phyloP scores from a whole-genome alignment of 805 yeast species.

The Vanderwaltozyma polyspora region DNA sequence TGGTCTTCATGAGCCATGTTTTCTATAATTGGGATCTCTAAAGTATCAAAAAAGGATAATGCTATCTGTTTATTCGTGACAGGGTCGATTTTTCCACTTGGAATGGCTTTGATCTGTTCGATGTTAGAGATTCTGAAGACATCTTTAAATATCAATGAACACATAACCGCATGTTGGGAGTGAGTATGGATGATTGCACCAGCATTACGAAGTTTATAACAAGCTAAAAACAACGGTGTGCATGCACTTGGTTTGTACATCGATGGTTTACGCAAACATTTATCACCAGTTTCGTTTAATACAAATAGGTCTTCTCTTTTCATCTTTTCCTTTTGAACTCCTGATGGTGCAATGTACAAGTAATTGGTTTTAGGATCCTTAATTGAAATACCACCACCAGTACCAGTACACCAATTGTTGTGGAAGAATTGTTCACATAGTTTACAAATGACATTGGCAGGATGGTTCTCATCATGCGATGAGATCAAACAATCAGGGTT shows the following conservation, averaged over 20 bases:
- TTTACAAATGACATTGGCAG: constrained; percentile 77
- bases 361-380: constrained; percentile 32
- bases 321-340: constrained; percentile 88
- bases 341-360: constrained; percentile 84
- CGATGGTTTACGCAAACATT: constrained; percentile 50
- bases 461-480: constrained; percentile 49
- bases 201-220: constrained; percentile 56
- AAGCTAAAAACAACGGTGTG: constrained; percentile 75
- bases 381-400: constrained; percentile 91
- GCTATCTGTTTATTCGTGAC: constrained; percentile 39
- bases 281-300: constrained; percentile 36
- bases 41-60: constrained; percentile 58
- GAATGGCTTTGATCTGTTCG: constrained; percentile 90
- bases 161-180: constrained; percentile 79
- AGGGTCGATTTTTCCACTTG: constrained; percentile 44
- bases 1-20: constrained; percentile 86
- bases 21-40: constrained; percentile 82
- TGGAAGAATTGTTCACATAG: constrained; percentile 66
- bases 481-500: constrained; percentile 19
- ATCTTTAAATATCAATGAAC: constrained; percentile 54
- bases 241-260: constrained; percentile 83
- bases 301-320: constrained; percentile 74
- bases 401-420: constrained; percentile 88
- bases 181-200: constrained; percentile 95
- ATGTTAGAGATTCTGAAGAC: constrained; percentile 69